Evolutionary conservation across 371 early-diverging fungal genomes (phyloP).

Genomic region (Mortierella sp.): DNA sequence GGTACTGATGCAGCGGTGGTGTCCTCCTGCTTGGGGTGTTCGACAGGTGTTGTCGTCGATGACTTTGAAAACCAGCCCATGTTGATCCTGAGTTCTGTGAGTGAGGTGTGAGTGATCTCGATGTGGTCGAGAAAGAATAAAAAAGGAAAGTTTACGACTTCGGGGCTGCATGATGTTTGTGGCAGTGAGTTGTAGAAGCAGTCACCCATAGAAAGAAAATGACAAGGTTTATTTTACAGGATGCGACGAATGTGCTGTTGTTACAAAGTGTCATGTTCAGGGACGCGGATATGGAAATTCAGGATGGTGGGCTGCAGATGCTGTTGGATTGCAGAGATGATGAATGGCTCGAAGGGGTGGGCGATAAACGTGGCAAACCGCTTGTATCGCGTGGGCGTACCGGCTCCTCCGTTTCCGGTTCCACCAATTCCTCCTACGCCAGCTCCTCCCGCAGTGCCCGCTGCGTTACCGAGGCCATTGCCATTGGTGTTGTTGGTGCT

Average conservation of each 20-base stretch:
- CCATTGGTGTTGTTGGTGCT: conserved; percentile 10
- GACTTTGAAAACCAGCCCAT: conserved; percentile 55
- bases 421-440: background rate
- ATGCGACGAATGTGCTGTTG: background rate
- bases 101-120: background rate
- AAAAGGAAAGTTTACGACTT: background rate
- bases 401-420: conserved; percentile 5
- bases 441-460: background rate
- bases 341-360: conserved; percentile 73
- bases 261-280: conserved; percentile 40
- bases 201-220: background rate
- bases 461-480: conserved; percentile 5
- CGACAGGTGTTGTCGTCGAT: conserved; percentile 20
- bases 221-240: background rate
- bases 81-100: background rate
- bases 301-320: conserved; percentile 35
- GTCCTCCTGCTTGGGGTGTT: conserved; percentile 13
- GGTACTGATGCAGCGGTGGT: background rate
- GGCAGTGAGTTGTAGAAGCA: too few species aligned
- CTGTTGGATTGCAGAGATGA: conserved; percentile 58
- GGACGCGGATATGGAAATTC: conserved; percentile 47
- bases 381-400: conserved; percentile 41
- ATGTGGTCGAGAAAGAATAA: background rate
- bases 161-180: too few species aligned
- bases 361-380: conserved; percentile 66